Evolutionary conservation across 257 asterid genomes (phyloP).

Genomic region (Ilex aquifolium): DNA sequence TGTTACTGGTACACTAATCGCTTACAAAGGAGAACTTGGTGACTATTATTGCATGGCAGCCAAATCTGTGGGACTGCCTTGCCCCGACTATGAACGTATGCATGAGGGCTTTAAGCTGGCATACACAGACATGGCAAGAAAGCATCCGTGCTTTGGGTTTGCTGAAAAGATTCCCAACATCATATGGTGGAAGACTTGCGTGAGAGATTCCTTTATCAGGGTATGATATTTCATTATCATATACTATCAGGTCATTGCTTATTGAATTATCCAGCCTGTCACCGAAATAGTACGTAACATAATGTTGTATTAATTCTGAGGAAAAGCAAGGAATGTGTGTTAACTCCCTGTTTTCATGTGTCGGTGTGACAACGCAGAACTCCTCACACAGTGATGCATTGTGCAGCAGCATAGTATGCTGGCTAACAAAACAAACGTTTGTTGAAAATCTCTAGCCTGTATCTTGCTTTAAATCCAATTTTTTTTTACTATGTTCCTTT

Average conservation of each 20-base stretch:
- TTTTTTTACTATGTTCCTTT: background rate
- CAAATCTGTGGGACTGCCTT: slow-evolving; percentile 80
- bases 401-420: background rate
- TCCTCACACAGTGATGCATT: background rate
- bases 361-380: background rate
- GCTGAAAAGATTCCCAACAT: slow-evolving; percentile 83
- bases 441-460: background rate
- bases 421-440: background rate
- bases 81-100: slow-evolving; percentile 86
- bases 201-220: slow-evolving; percentile 78
- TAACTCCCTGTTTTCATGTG: too few relatives aligned
- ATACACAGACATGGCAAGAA: slow-evolving; percentile 78
- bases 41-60: slow-evolving; percentile 99
- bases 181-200: slow-evolving; percentile 95
- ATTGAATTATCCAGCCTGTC: background rate
- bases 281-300: too few relatives aligned
- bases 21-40: slow-evolving; percentile 98
- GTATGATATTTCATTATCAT: slow-evolving; percentile 29
- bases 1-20: slow-evolving; percentile 93
- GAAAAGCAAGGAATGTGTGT: too few relatives aligned
- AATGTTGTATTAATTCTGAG: too few relatives aligned
- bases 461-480: background rate
- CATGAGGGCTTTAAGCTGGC: slow-evolving; percentile 92
- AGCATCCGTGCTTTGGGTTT: slow-evolving; percentile 95
- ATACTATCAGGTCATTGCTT: background rate